A percentile compares a stretch with the other conserved stretches of the same genome.
Evolutionary conservation across 805 yeast species (phyloP).

Genomic region (Candida hispaniensis): DNA sequence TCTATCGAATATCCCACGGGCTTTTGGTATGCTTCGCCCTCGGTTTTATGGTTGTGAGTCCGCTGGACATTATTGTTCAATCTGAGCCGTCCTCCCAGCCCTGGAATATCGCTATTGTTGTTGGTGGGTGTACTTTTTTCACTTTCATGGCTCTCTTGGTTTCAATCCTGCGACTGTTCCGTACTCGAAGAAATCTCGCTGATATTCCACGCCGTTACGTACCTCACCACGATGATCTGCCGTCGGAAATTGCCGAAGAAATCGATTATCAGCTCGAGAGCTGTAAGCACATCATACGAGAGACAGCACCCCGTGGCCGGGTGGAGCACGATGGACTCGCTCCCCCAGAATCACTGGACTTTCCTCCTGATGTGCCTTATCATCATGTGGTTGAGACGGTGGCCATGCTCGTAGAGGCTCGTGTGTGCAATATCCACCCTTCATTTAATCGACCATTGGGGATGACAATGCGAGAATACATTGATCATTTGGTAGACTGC

Average conservation of each 20-base stretch:
- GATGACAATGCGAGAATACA: slow-evolving; percentile 35
- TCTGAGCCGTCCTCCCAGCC: slow-evolving; percentile 55
- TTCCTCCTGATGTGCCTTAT: slow-evolving; percentile 23
- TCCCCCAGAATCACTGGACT: slow-evolving; percentile 16
- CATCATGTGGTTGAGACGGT: slow-evolving; percentile 23
- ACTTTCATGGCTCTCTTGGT: slow-evolving; percentile 52
- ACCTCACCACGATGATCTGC: slow-evolving; percentile 53
- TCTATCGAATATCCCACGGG: slow-evolving; percentile 27
- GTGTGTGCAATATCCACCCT: slow-evolving; percentile 29
- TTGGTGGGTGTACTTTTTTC: slow-evolving; percentile 12
- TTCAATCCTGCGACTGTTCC: slow-evolving; percentile 50
- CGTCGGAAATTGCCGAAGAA: slow-evolving; percentile 35
- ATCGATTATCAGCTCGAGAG: slow-evolving; percentile 35
- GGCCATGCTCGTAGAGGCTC: slow-evolving; percentile 27
- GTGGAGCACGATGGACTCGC: slow-evolving; percentile 23
- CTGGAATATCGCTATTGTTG: slow-evolving; percentile 67
- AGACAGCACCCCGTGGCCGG: slow-evolving; percentile 35
- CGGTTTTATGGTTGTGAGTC: slow-evolving; percentile 59
- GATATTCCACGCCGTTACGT: slow-evolving; percentile 74
- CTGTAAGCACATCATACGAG: slow-evolving; percentile 34
- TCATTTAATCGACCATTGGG: slow-evolving; percentile 31
- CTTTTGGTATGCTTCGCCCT: slow-evolving; percentile 29
- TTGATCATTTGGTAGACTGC: slow-evolving; percentile 34
- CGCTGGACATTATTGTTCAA: slow-evolving; percentile 65
- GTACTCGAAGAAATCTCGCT: slow-evolving; percentile 46